A percentile compares a stretch with the other conserved stretches of the same genome.
Evolutionary conservation across 75 land plant genomes (phyloP).

Genomic region (Selaginella moellendorffii): DNA sequence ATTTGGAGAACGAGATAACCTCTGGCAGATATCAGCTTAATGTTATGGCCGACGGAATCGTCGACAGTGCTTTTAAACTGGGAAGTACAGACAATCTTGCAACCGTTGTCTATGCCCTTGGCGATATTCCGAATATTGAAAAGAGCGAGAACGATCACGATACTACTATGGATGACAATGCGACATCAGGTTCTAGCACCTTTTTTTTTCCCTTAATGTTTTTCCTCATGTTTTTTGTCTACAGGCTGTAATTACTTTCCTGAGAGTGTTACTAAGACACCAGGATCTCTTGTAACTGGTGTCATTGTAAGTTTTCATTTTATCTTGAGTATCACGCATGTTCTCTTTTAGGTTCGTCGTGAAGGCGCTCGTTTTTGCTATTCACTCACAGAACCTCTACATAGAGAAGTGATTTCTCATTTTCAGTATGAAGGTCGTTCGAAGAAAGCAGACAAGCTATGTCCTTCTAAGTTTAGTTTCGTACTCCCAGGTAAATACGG

Average conservation of each 20-base stretch:
- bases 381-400: neutral
- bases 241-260: no score
- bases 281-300: neutral
- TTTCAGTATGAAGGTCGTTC: neutral
- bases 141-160: no score
- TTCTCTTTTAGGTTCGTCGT: neutral
- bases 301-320: neutral
- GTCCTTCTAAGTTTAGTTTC: neutral
- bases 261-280: no score
- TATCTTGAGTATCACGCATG: neutral
- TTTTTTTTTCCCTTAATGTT: no score
- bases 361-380: neutral
- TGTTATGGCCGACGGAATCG: neutral
- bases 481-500: neutral
- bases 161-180: no score
- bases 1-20: neutral
- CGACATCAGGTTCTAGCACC: no score
- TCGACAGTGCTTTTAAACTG: neutral
- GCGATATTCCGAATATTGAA: no score
- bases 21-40: neutral
- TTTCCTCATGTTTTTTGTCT: no score
- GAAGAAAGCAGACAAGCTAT: neutral
- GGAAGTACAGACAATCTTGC: slow-evolving; percentile 3
- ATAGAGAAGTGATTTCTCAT: neutral
- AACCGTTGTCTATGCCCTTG: neutral